phyloP scores from a whole-genome alignment of 2,329 filamentous ascomycete genomes.

The Westerdykella aurantiaca region DNA sequence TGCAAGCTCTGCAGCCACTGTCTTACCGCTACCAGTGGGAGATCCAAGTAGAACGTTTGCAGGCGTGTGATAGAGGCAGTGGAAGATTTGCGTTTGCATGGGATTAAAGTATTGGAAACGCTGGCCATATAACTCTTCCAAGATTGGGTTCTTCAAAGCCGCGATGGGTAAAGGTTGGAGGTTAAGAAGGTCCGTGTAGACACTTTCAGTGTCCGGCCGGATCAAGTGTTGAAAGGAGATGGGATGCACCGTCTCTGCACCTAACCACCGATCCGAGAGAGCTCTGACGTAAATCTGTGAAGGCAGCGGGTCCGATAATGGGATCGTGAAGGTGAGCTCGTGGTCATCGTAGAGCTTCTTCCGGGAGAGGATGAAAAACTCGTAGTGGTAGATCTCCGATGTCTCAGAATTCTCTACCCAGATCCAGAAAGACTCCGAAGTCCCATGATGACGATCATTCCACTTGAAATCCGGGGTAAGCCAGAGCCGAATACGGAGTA shows the following conservation, averaged over 20 bases:
- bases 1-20: slow-evolving; percentile 87
- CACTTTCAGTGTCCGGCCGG: slow-evolving; percentile 91
- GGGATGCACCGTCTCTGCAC: slow-evolving; percentile 89
- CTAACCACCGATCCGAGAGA: slow-evolving; percentile 92
- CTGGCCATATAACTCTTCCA: slow-evolving; percentile 84
- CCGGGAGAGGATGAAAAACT: slow-evolving; percentile 88
- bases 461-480: slow-evolving; percentile 87
- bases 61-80: slow-evolving; percentile 86
- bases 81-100: slow-evolving; percentile 99
- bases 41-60: slow-evolving; percentile 92
- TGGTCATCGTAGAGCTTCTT: slow-evolving; percentile 93
- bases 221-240: slow-evolving; percentile 98
- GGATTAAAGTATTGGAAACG: slow-evolving; percentile 97
- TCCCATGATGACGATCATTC: slow-evolving; percentile 91
- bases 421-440: slow-evolving; percentile 93
- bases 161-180: slow-evolving; percentile 83
- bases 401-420: slow-evolving; percentile 99
- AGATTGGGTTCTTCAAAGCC: slow-evolving; percentile 75
- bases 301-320: slow-evolving; percentile 84
- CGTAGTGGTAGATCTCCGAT: slow-evolving; percentile 94
- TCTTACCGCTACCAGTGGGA: slow-evolving; percentile 95
- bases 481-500: slow-evolving; percentile 81
- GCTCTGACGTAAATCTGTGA: slow-evolving; percentile 94
- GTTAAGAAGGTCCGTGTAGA: slow-evolving; percentile 90
- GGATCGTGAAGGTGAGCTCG: slow-evolving; percentile 96